These are phyloP conservation scores for Cnidoscolus chayamansa DNA, from an alignment of 441 rosid genomes.

Conservation along the genomic window DNA sequence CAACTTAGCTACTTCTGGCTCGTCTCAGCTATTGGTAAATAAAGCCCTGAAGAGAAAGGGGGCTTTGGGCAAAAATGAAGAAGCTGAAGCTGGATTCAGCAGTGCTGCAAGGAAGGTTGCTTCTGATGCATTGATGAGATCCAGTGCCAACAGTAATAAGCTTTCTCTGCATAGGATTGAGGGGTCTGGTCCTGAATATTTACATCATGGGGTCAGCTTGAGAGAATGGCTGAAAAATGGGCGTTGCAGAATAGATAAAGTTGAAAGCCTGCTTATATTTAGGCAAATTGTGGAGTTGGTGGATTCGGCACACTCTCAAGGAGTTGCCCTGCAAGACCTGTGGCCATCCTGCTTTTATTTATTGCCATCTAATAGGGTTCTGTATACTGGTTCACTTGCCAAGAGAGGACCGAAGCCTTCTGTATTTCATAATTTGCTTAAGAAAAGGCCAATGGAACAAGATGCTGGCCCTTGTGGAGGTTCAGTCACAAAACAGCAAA, in stretches of 20 bases:
- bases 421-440: constrained; percentile 33
- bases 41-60: constrained; percentile 51
- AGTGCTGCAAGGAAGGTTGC: constrained; percentile 28
- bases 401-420: constrained; percentile 33
- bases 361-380: constrained; percentile 45
- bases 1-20: constrained; percentile 31
- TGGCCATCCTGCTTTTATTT: constrained; percentile 53
- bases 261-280: constrained; percentile 44
- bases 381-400: constrained; percentile 48
- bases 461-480: constrained; percentile 24
- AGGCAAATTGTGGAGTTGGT: constrained; percentile 73
- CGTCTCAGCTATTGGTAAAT: constrained; percentile 41
- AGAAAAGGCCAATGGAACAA: constrained; percentile 41
- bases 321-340: constrained; percentile 52
- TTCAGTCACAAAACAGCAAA: constrained; percentile 47
- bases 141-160: constrained; percentile 29
- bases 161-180: constrained; percentile 28
- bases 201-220: constrained; percentile 44
- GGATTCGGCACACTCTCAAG: constrained; percentile 63
- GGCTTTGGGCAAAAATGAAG: constrained; percentile 29
- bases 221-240: constrained; percentile 59
- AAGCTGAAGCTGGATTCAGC: constrained; percentile 27
- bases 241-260: constrained; percentile 39
- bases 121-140: constrained; percentile 32
- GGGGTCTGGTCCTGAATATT: constrained; percentile 31